phyloP scores from a whole-genome alignment of 768 basidiomycete species.

The Jaapia argillacea region DNA sequence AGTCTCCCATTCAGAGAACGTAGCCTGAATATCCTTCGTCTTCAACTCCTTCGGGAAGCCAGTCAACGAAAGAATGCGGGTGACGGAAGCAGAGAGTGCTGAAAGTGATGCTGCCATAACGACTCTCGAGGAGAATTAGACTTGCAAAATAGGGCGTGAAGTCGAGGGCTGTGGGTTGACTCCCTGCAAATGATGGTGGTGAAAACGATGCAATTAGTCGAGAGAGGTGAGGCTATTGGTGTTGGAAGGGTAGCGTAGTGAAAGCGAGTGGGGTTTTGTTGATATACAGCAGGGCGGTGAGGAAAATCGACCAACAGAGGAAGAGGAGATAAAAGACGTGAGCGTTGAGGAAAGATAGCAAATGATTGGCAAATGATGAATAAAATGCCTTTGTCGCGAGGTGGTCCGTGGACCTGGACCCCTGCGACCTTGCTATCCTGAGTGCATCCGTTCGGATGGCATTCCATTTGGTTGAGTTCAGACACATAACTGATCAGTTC shows the following conservation, averaged over 20 bases:
- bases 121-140: constrained; percentile 4
- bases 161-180: too few species aligned
- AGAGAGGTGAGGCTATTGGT: too few species aligned
- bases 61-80: constrained; percentile 86
- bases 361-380: too few species aligned
- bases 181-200: too few species aligned
- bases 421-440: too few species aligned
- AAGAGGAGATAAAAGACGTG: neutral
- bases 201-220: too few species aligned
- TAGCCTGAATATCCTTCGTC: constrained; percentile 90
- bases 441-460: too few species aligned
- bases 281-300: neutral
- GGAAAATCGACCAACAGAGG: neutral
- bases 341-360: too few species aligned
- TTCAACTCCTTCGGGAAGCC: constrained; percentile 95
- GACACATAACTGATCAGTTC: too few species aligned
- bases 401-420: too few species aligned
- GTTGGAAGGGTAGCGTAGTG: neutral
- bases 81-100: constrained; percentile 88
- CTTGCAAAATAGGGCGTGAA: constrained; percentile 6
- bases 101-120: constrained; percentile 65
- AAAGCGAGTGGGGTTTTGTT: neutral
- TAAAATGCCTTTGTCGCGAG: too few species aligned
- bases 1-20: constrained; percentile 84
- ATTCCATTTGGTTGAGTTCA: too few species aligned